Conservation (phyloP, 2,329 filamentous ascomycete species). For the Knoxdaviesia capensis region DNA sequence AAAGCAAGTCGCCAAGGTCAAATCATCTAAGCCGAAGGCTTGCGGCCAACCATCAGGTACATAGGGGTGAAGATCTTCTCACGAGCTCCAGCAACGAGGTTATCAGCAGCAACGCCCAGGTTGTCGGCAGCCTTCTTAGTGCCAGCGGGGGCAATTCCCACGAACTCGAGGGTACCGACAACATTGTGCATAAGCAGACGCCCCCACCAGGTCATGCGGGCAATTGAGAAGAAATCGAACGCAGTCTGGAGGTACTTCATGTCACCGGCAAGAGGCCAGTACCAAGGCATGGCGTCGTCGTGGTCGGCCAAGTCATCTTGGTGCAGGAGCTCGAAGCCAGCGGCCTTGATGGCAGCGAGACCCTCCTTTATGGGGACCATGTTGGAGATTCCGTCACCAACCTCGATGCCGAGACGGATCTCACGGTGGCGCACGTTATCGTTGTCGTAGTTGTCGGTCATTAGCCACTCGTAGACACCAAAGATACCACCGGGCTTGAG, state of each 20-base stretch:
- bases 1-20: no score
- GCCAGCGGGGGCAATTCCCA: slow-evolving; percentile 58
- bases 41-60: slow-evolving; percentile 91
- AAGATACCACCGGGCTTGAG: slow-evolving; percentile 92
- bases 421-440: slow-evolving; percentile 68
- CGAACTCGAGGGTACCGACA: slow-evolving; percentile 53
- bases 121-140: slow-evolving; percentile 93
- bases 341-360: slow-evolving; percentile 62
- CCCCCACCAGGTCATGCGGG: slow-evolving; percentile 75
- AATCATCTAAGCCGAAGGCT: slow-evolving; percentile 29
- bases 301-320: slow-evolving; percentile 74
- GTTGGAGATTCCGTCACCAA: slow-evolving; percentile 91
- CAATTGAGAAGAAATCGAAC: slow-evolving; percentile 63
- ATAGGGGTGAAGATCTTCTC: slow-evolving; percentile 95
- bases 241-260: slow-evolving; percentile 65
- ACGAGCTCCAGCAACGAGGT: slow-evolving; percentile 66
- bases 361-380: slow-evolving; percentile 81
- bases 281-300: slow-evolving; percentile 67
- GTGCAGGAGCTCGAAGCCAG: slow-evolving; percentile 67
- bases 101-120: slow-evolving; percentile 63
- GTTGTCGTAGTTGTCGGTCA: slow-evolving; percentile 92
- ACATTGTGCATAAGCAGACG: slow-evolving; percentile 57
- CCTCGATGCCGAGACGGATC: slow-evolving; percentile 86
- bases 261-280: slow-evolving; percentile 76
- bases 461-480: slow-evolving; percentile 97